Percentiles rank a stretch among this genome's conserved stretches.
phyloP scores from a whole-genome alignment of 2,329 filamentous ascomycete genomes.

The Cephalotrichum gorgonifer region DNA sequence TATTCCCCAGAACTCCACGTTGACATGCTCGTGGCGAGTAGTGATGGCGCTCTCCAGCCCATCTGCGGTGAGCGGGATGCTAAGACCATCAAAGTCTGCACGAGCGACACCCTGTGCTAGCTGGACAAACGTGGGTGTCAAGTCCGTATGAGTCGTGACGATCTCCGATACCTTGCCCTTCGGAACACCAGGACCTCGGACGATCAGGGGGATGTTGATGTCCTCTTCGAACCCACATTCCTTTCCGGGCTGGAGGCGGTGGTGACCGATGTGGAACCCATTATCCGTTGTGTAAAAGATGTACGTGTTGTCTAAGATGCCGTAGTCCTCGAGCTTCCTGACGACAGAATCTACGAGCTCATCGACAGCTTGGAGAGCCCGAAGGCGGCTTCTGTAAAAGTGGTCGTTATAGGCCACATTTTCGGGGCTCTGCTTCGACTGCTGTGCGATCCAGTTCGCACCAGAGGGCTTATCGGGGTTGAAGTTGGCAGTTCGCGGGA shows the following conservation, averaged over 20 bases:
- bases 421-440: constrained; percentile 21
- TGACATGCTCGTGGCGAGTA: constrained; percentile 34
- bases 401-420: constrained; percentile 24
- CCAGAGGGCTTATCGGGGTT: constrained; percentile 41
- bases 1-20: constrained; percentile 42
- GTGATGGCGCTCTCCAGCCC: constrained; percentile 10
- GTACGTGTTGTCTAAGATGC: constrained; percentile 31
- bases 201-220: constrained; percentile 37
- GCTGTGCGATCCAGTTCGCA: constrained; percentile 31
- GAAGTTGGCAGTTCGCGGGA: constrained; percentile 56
- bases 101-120: constrained; percentile 21
- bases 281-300: constrained; percentile 44
- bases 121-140: constrained; percentile 43
- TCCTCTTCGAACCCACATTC: constrained; percentile 40
- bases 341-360: constrained; percentile 31
- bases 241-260: constrained; percentile 41
- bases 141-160: constrained; percentile 41
- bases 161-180: constrained; percentile 22
- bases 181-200: constrained; percentile 36
- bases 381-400: constrained; percentile 29
- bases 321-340: constrained; percentile 17
- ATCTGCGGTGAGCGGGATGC: constrained; percentile 25
- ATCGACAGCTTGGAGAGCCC: constrained; percentile 32
- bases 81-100: constrained; percentile 38
- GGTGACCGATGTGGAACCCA: constrained; percentile 42